These are phyloP conservation scores for Hypoxylon sp. DNA, from an alignment of 2,329 filamentous ascomycete genomes.

Conservation along the genomic window DNA sequence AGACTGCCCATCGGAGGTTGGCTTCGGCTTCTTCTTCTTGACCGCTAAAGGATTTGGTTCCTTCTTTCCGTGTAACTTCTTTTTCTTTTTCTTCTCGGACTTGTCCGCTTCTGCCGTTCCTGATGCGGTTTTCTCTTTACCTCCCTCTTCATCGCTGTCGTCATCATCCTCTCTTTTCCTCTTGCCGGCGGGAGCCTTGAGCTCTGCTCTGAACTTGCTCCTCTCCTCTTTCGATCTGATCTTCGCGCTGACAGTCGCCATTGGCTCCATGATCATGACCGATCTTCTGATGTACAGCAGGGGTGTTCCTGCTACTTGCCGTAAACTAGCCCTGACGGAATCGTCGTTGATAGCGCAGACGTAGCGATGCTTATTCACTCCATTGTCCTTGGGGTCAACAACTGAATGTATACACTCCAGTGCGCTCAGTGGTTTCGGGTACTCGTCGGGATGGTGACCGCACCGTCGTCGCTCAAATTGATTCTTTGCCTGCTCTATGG, in stretches of 20 bases:
- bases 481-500: conserved; percentile 81
- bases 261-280: conserved; percentile 84
- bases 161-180: conserved; percentile 65
- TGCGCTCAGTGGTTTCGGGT: conserved; percentile 78
- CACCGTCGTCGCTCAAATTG: conserved; percentile 81
- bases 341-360: conserved; percentile 81
- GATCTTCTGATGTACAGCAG: conserved; percentile 83
- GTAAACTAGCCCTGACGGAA: conserved; percentile 73
- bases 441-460: conserved; percentile 80
- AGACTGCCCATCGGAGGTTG: conserved; percentile 45
- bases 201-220: conserved; percentile 79
- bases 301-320: conserved; percentile 79
- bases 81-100: conserved; percentile 66
- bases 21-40: conserved; percentile 75
- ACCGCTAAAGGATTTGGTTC: conserved; percentile 79
- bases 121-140: conserved; percentile 44
- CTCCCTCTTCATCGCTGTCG: conserved; percentile 55
- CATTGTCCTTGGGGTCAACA: conserved; percentile 81
- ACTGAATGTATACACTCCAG: conserved; percentile 80
- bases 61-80: conserved; percentile 73
- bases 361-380: conserved; percentile 83
- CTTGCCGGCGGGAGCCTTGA: conserved; percentile 68
- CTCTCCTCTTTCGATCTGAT: conserved; percentile 78
- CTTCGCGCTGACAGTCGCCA: conserved; percentile 76
- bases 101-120: conserved; percentile 44